These are phyloP conservation scores for Agaricales sp. DNA, from an alignment of 1,284 basidiomycete species.

Conservation along the genomic window DNA sequence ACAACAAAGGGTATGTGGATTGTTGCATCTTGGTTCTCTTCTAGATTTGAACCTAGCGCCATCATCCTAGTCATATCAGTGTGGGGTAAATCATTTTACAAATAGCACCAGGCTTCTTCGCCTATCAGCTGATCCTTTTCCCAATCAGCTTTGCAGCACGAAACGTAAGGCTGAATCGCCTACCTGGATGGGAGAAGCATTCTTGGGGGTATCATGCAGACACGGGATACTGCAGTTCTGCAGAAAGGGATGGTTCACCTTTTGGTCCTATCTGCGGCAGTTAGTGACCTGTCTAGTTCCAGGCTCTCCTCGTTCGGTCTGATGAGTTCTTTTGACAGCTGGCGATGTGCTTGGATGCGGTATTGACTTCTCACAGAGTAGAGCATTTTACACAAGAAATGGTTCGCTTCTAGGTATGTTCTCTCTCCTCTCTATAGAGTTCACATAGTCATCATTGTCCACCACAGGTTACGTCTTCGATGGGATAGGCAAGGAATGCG, in stretches of 20 bases:
- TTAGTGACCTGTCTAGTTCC: conserved; percentile 22
- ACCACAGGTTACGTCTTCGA: conserved; percentile 58
- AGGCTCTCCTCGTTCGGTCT: conserved; percentile 9
- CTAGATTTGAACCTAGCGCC: conserved; percentile 9
- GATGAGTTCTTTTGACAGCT: too few species aligned
- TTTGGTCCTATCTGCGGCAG: conserved; percentile 73
- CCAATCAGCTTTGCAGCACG: conserved; percentile 33
- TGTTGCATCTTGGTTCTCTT: conserved; percentile 7
- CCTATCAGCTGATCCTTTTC: conserved; percentile 9
- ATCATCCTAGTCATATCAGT: conserved; percentile 57
- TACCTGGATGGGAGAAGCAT: conserved; percentile 83
- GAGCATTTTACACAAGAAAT: conserved; percentile 87
- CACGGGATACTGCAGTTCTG: conserved; percentile 73
- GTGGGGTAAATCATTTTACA: conserved; percentile 50
- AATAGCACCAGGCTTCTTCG: conserved; percentile 8
- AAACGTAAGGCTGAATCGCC: conserved; percentile 55
- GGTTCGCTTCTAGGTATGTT: conserved; percentile 63
- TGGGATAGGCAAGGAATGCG: conserved; percentile 51
- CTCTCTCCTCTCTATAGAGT: conserved; percentile 1
- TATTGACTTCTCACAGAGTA: conserved; percentile 72
- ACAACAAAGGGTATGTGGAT: conserved; percentile 50
- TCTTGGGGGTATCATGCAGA: conserved; percentile 97
- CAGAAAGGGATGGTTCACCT: conserved; percentile 59
- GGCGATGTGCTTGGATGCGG: conserved; percentile 86
- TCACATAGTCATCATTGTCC: conserved; percentile 6